phyloP scores from a whole-genome alignment of 164 flowering plant species.

The Brasenia schreberi region DNA sequence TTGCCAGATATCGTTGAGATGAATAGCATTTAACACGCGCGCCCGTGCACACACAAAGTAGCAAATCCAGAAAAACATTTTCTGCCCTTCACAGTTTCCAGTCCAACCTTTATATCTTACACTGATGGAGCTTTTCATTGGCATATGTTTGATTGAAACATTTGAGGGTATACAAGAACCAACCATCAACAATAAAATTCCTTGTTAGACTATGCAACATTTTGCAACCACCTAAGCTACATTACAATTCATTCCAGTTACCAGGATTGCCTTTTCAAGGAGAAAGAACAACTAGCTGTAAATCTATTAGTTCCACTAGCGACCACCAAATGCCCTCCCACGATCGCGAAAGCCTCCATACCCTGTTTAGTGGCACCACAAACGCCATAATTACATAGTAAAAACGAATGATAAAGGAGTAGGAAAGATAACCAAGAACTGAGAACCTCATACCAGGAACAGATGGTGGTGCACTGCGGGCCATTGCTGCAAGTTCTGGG shows the following conservation, averaged over 20 bases:
- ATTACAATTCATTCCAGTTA: not conserved
- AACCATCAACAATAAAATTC: not conserved
- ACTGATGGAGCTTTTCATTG: not conserved
- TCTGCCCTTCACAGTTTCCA: not conserved
- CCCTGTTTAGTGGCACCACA: conserved; percentile 16
- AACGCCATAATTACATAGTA: not conserved
- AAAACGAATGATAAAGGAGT: not conserved
- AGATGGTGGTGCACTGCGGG: conserved; percentile 71
- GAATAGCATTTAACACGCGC: too few relatives aligned
- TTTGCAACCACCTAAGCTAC: not conserved
- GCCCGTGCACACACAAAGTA: too few relatives aligned
- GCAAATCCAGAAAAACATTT: not conserved
- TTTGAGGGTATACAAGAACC: not conserved
- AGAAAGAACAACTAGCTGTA: not conserved
- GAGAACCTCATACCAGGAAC: conserved; percentile 19
- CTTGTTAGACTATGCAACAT: not conserved
- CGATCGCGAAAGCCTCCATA: conserved; percentile 69
- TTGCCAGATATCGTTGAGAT: too few relatives aligned
- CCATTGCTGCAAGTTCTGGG: conserved; percentile 89
- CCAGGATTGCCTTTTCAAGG: not conserved
- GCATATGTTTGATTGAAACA: not conserved
- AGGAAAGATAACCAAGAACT: not conserved
- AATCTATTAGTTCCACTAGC: conserved; percentile 35
- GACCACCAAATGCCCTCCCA: conserved; percentile 61
- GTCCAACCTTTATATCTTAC: not conserved